phyloP scores from a whole-genome alignment of 345 rosid species.

The Populus tremula region DNA sequence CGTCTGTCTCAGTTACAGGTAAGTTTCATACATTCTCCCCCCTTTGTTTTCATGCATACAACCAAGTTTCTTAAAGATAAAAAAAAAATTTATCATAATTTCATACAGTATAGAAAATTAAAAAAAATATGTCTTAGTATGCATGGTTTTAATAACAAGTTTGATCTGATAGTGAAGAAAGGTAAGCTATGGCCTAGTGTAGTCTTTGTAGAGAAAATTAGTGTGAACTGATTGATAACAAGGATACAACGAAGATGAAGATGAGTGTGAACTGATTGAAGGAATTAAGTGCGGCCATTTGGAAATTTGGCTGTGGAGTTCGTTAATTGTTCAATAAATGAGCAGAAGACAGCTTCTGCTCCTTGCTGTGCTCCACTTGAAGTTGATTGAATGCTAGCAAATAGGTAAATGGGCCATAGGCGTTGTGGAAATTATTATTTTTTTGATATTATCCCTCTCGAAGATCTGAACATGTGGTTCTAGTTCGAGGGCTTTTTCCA shows the following conservation, averaged over 20 bases:
- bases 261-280: constrained; percentile 38
- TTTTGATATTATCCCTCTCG: constrained; percentile 16
- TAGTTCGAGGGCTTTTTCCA: neutral
- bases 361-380: constrained; percentile 1
- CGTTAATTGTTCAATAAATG: neutral
- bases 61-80: too few species aligned
- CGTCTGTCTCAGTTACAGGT: too few species aligned
- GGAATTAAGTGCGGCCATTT: constrained; percentile 45
- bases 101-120: too few species aligned
- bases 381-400: neutral
- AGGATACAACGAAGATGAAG: constrained; percentile 27
- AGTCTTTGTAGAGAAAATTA: constrained; percentile 30
- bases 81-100: too few species aligned
- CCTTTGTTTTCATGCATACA: too few species aligned
- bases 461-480: constrained; percentile 55
- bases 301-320: neutral
- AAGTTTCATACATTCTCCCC: too few species aligned
- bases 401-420: constrained; percentile 5
- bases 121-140: too few species aligned
- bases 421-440: too few species aligned
- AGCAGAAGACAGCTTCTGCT: constrained; percentile 3
- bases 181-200: constrained; percentile 8
- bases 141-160: neutral
- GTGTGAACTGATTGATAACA: constrained; percentile 39
- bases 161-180: constrained; percentile 19